Evolutionary conservation across 768 basidiomycete species (phyloP).

Genomic region (Austroboletus eburneus): DNA sequence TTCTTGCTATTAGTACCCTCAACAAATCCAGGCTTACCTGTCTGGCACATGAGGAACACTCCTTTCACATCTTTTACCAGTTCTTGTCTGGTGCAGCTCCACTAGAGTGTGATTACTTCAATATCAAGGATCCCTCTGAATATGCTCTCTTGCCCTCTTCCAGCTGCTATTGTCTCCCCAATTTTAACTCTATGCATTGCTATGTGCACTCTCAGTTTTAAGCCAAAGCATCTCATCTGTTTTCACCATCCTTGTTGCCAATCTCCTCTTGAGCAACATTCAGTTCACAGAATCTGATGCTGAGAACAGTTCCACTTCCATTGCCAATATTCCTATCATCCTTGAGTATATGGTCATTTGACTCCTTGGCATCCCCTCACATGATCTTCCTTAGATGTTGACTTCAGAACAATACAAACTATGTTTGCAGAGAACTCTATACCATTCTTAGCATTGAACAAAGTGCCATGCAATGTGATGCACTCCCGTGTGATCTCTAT

Average conservation of each 20-base stretch:
- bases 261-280: constrained; percentile 55
- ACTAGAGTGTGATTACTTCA: constrained; percentile 48
- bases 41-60: constrained; percentile 55
- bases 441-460: constrained; percentile 50
- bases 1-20: constrained; percentile 55
- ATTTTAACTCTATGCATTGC: constrained; percentile 57
- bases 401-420: constrained; percentile 56
- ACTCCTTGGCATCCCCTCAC: constrained; percentile 49
- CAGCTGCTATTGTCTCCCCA: constrained; percentile 59
- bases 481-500: constrained; percentile 54
- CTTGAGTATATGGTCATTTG: constrained; percentile 47
- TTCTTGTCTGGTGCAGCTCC: constrained; percentile 56
- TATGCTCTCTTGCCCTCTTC: constrained; percentile 57
- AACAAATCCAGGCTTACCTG: constrained; percentile 57
- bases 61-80: constrained; percentile 66
- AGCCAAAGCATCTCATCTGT: constrained; percentile 56
- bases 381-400: constrained; percentile 50
- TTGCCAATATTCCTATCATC: constrained; percentile 42
- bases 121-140: constrained; percentile 54
- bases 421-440: constrained; percentile 55
- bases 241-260: constrained; percentile 48
- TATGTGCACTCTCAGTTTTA: constrained; percentile 56
- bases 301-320: constrained; percentile 49
- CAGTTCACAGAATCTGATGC: constrained; percentile 54
- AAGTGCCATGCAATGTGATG: constrained; percentile 50